phyloP scores from a whole-genome alignment of 164 flowering plant species.

The Houttuynia cordata region DNA sequence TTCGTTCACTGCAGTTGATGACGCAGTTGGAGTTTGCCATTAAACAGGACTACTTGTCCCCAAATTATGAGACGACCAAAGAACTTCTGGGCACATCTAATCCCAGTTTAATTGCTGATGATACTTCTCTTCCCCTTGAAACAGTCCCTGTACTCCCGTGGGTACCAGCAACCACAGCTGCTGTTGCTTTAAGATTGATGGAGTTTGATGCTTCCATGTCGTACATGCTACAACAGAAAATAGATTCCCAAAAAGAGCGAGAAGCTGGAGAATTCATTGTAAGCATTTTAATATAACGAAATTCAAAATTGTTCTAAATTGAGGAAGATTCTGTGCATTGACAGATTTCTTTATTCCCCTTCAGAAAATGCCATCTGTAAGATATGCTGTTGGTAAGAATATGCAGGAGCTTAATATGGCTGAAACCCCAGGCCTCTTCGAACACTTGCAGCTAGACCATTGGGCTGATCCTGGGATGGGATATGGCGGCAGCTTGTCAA shows the following conservation, averaged over 20 bases:
- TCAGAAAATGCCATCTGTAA: conserved; percentile 35
- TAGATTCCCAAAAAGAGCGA: conserved; percentile 29
- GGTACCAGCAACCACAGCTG: conserved; percentile 80
- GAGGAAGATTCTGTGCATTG: no score
- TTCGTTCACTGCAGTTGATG: conserved; percentile 27
- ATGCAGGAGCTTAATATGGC: conserved; percentile 18
- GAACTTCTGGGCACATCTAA: conserved; percentile 37
- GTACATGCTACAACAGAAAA: conserved; percentile 44
- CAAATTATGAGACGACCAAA: conserved; percentile 50
- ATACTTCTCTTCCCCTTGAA: conserved; percentile 13
- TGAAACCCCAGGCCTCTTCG: conserved; percentile 19
- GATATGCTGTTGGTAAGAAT: conserved; percentile 26
- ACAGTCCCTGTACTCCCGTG: conserved; percentile 55
- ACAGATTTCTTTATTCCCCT: background rate
- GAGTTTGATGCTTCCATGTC: conserved; percentile 64
- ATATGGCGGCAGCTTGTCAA: conserved; percentile 26
- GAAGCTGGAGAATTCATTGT: conserved; percentile 36
- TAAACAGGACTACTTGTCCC: conserved; percentile 44
- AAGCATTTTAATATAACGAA: conserved; percentile 15
- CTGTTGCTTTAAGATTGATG: conserved; percentile 68
- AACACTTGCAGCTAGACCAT: conserved; percentile 23
- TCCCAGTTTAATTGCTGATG: conserved; percentile 10
- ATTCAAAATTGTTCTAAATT: background rate
- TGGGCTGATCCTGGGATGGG: conserved; percentile 27
- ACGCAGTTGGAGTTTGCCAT: conserved; percentile 49